A percentile compares a stretch with the other conserved stretches of the same genome.
phyloP scores from a whole-genome alignment of 257 asterid species.

The Echium plantagineum region DNA sequence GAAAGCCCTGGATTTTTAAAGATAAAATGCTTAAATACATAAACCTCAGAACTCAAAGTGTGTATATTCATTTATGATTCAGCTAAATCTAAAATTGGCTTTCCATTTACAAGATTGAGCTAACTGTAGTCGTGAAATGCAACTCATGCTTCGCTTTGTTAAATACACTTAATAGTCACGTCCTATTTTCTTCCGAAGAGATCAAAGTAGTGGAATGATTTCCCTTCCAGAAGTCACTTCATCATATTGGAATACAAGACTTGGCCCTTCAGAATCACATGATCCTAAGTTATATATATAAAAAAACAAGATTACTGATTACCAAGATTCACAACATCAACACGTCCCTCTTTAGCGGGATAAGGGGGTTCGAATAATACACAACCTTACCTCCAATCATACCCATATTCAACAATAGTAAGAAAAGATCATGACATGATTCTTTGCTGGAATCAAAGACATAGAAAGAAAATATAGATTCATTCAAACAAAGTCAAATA shows the following conservation, averaged over 20 bases:
- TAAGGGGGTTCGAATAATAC: no score
- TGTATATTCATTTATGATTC: background rate
- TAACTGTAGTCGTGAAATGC: slow-evolving; percentile 1
- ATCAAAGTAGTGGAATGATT: background rate
- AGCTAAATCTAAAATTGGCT: background rate
- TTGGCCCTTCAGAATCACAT: background rate
- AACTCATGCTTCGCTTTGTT: slow-evolving; percentile 1
- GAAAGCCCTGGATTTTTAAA: slow-evolving; percentile 1
- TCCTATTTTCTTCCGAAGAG: background rate
- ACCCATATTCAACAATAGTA: background rate
- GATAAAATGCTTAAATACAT: background rate
- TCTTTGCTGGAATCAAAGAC: background rate
- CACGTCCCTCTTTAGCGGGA: no score
- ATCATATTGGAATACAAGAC: background rate
- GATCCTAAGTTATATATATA: background rate
- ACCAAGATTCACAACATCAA: background rate
- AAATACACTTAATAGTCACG: background rate
- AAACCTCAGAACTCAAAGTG: background rate
- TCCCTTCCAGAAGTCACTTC: background rate
- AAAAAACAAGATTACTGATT: background rate
- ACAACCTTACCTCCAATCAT: background rate
- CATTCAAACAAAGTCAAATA: background rate
- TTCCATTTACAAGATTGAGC: background rate
- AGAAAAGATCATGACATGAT: background rate
- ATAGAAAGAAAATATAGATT: background rate